phyloP scores from a whole-genome alignment of 768 basidiomycete species.

The Pleurotus ostreatus region DNA sequence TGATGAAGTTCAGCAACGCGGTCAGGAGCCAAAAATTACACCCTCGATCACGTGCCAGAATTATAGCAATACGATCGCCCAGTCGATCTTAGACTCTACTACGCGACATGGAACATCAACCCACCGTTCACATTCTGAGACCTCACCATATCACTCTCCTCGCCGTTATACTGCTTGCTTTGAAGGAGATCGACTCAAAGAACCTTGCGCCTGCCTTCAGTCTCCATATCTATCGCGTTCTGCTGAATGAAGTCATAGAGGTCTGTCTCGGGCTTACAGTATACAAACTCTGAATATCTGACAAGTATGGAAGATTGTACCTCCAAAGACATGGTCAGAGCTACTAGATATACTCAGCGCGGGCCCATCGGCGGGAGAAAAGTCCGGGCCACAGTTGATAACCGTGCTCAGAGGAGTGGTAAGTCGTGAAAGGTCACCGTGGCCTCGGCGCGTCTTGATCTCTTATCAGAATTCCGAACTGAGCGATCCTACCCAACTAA shows the following conservation, averaged over 20 bases:
- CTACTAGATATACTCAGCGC: conserved; percentile 39
- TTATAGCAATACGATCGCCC: background rate
- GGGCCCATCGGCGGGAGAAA: conserved; percentile 40
- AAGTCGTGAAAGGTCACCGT: conserved; percentile 8
- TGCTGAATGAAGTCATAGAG: conserved; percentile 72
- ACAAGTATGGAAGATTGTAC: conserved; percentile 50
- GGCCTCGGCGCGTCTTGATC: background rate
- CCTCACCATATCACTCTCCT: conserved; percentile 77
- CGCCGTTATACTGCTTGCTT: conserved; percentile 56
- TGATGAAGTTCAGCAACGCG: conserved; percentile 1
- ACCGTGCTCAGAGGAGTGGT: conserved; percentile 38
- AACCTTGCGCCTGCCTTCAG: conserved; percentile 54
- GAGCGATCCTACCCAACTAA: conserved; percentile 53
- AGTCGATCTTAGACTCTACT: background rate
- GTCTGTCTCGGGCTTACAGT: conserved; percentile 27
- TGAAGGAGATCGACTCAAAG: conserved; percentile 53
- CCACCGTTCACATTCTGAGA: conserved; percentile 63
- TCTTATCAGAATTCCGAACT: conserved; percentile 43
- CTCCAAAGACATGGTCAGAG: conserved; percentile 53
- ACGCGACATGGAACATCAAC: conserved; percentile 33
- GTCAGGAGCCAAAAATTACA: background rate
- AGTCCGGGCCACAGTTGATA: conserved; percentile 41
- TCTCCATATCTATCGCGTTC: conserved; percentile 59
- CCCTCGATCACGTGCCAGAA: background rate
- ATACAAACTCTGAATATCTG: background rate